Evolutionary conservation across 768 basidiomycete genomes (phyloP).

Genomic region (Lactarius psammicola): DNA sequence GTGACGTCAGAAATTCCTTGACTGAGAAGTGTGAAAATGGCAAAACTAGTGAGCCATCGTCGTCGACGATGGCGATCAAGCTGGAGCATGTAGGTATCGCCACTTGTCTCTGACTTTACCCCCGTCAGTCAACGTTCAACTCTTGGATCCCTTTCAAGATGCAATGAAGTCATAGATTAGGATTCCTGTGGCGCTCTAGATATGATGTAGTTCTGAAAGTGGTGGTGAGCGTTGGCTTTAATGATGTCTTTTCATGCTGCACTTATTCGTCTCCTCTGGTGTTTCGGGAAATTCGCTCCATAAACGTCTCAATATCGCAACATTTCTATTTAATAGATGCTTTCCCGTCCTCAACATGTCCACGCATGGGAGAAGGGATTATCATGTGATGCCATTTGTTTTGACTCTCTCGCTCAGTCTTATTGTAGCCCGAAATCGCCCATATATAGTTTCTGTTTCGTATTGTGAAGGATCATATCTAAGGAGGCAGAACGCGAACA

Average conservation of each 20-base stretch:
- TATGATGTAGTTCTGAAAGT: not conserved
- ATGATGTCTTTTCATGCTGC: too few species aligned
- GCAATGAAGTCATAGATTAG: not conserved
- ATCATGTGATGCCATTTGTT: not conserved
- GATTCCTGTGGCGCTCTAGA: not conserved
- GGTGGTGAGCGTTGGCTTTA: not conserved
- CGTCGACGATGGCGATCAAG: not conserved
- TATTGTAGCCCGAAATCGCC: not conserved
- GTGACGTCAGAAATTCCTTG: not conserved
- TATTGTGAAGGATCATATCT: not conserved
- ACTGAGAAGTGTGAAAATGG: not conserved
- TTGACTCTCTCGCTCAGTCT: not conserved
- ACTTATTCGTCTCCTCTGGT: not conserved
- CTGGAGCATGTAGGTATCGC: not conserved
- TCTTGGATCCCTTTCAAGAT: not conserved
- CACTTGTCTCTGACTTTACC: not conserved
- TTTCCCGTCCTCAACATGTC: not conserved
- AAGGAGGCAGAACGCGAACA: too few species aligned
- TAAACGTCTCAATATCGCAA: not conserved
- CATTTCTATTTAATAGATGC: not conserved
- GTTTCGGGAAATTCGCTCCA: not conserved
- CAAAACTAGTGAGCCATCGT: not conserved
- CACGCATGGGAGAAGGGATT: not conserved
- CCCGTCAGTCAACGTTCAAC: not conserved
- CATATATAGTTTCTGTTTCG: not conserved